Base-by-base conservation (phyloP, 164 flowering plant species). In the Magnolia sinica region DNA sequence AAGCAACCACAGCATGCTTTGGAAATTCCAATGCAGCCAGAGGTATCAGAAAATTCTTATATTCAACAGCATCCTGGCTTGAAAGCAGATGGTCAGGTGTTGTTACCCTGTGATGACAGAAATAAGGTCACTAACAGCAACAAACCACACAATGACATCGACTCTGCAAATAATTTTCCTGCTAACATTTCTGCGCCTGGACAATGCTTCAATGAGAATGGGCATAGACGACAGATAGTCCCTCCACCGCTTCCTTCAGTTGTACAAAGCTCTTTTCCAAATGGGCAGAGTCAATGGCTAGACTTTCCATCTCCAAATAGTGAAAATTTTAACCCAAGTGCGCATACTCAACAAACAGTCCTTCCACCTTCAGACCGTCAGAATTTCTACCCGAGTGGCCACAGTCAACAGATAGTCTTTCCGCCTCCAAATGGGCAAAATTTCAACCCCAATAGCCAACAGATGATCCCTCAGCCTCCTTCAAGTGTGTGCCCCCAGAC, bases 381-480 rank as follows among this genome's bases (percentile, higher is more conserved):
- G 45, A 37, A 37, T 7, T 31, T 82, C 14, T 75, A 77, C 68
- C 67, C 58, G 66, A 84, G 81, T 37, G 82, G 49, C 55, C 73
- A 73, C 7, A 68, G 45, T 37, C 79, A 73, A 59, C 80, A 23
- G 55, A 31, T 67, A 7, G 63, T 23, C 68, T 72, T 76, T 70
- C 78, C 59, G 27, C 67, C 71, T 59, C 73, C 74, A 45, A 75
- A 59, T 84, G 74, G 76, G 45, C 84, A 76, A 64, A 24, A 4
- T 11, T 14, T 29, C 2, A 27, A 9, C 19, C 45, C 50, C 3
- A 14, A 18, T 31, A 13, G 37, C 8, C 71, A 68, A 31, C n/a
- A 29, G 29, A 18, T 10, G 50, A 68, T 68, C 27, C 68, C 29
- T 61, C 77, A 67, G 18, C n/a, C 58, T 13, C 82, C 76, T 37